A percentile compares a stretch with the other conserved stretches of the same genome.
phyloP scores from a whole-genome alignment of 192 early-diverging fungal genomes.

The Bifiguratus adelaidae region DNA sequence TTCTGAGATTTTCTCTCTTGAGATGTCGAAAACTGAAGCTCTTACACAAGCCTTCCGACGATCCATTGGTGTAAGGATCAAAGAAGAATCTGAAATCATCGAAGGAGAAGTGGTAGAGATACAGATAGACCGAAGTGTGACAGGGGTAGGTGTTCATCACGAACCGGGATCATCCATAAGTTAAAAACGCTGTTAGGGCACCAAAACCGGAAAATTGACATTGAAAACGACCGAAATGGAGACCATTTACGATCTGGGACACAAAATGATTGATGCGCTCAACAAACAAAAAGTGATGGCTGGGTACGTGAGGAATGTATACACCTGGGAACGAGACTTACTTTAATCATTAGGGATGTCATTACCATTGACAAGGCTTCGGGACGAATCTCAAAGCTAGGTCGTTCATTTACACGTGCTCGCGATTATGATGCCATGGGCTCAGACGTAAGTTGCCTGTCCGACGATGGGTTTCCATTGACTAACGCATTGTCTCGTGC shows the following conservation, averaged over 20 bases:
- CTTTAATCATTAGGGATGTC: constrained; percentile 57
- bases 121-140: constrained; percentile 88
- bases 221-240: constrained; percentile 99
- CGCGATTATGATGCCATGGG: constrained; percentile 98
- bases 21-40: constrained; percentile 98
- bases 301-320: constrained; percentile 41
- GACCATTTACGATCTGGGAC: constrained; percentile 96
- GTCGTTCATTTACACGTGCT: constrained; percentile 92
- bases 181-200: too few species aligned
- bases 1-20: constrained; percentile 97
- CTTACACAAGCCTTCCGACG: constrained; percentile 96
- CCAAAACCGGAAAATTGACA: constrained; percentile 95
- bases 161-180: too few species aligned
- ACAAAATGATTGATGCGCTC: constrained; percentile 97
- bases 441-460: constrained; percentile 55
- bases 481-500: constrained; percentile 1
- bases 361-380: constrained; percentile 98
- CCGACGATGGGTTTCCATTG: not conserved
- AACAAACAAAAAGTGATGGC: constrained; percentile 98
- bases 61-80: constrained; percentile 96
- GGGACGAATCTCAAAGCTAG: constrained; percentile 90
- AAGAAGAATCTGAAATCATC: constrained; percentile 97
- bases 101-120: constrained; percentile 99
- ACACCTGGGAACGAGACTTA: not conserved
- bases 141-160: constrained; percentile 55